Conservation (phyloP, 148 eudicot species). For the Suaeda aralocaspica region DNA sequence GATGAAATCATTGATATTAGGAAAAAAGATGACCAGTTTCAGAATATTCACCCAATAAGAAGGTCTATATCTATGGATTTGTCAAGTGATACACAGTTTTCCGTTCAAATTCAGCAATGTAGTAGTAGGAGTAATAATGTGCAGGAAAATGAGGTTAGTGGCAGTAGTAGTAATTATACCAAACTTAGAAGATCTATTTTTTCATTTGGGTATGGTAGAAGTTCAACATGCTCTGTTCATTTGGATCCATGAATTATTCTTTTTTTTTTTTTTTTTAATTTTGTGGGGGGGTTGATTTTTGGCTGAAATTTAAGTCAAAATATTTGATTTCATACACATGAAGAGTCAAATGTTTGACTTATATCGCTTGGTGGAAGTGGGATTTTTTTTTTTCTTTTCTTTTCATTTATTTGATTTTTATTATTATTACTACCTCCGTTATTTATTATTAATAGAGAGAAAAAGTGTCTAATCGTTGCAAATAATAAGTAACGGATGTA, state of each 20-base stretch:
- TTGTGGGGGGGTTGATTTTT: not conserved
- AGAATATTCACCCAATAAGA: slow-evolving; percentile 51
- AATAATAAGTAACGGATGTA: no score
- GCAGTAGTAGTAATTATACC: slow-evolving; percentile 18
- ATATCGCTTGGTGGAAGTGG: no score
- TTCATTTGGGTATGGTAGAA: slow-evolving; percentile 60
- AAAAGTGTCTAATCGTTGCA: no score
- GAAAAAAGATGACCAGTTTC: slow-evolving; percentile 41
- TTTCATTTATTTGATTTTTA: no score
- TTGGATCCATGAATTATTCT: slow-evolving; percentile 34
- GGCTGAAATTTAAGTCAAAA: not conserved
- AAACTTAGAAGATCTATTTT: slow-evolving; percentile 56
- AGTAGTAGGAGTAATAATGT: slow-evolving; percentile 19
- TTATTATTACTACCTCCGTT: no score
- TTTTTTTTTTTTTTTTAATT: not conserved
- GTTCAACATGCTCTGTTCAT: slow-evolving; percentile 49
- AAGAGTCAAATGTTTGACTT: no score
- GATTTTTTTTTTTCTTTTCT: no score
- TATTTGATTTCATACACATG: no score
- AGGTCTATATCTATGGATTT: slow-evolving; percentile 90
- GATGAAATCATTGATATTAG: slow-evolving; percentile 70
- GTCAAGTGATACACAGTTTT: slow-evolving; percentile 46
- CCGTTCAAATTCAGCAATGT: slow-evolving; percentile 51
- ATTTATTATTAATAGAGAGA: no score
- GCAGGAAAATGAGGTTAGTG: slow-evolving; percentile 27